Percentiles rank a stretch among this genome's conserved stretches.
Conservation (phyloP, 108 stramenopile genomes). For the Skeletonema menzelii region DNA sequence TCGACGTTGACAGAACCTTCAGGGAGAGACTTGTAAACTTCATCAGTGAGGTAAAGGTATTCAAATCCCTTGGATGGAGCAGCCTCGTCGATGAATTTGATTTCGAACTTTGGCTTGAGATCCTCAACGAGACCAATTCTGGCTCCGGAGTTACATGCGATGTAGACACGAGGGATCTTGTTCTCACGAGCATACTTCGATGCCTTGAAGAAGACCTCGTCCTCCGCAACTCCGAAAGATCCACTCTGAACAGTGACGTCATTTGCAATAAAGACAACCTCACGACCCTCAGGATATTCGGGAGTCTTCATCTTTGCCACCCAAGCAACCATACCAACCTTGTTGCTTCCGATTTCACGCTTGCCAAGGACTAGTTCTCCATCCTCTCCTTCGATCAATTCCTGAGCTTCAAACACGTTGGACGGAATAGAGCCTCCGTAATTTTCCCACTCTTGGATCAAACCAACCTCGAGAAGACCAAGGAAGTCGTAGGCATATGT, state of each 20-base stretch:
- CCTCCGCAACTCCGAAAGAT: slow-evolving; percentile 96
- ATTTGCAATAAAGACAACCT: slow-evolving; percentile 95
- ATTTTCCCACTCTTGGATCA: slow-evolving; percentile 79
- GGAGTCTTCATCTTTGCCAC: slow-evolving; percentile 93
- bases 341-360: slow-evolving; percentile 93
- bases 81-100: slow-evolving; percentile 88
- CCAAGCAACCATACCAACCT: slow-evolving; percentile 98
- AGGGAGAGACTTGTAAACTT: slow-evolving; percentile 88
- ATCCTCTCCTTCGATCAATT: slow-evolving; percentile 77
- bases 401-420: slow-evolving; percentile 69
- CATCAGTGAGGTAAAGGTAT: slow-evolving; percentile 94
- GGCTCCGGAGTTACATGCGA: slow-evolving; percentile 97
- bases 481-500: slow-evolving; percentile 98
- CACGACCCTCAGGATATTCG: slow-evolving; percentile 96
- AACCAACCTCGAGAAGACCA: slow-evolving; percentile 92
- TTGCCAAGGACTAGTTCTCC: slow-evolving; percentile 72
- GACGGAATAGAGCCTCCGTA: slow-evolving; percentile 68
- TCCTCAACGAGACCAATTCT: slow-evolving; percentile 98
- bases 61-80: slow-evolving; percentile 95
- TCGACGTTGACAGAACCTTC: slow-evolving; percentile 88
- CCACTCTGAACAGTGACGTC: slow-evolving; percentile 99
- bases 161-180: slow-evolving; percentile 93
- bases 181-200: slow-evolving; percentile 89
- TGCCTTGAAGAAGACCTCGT: slow-evolving; percentile 93
- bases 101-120: slow-evolving; percentile 94